Base-by-base conservation (phyloP, 441 rosid species). In the Viola pubescens region DNA sequence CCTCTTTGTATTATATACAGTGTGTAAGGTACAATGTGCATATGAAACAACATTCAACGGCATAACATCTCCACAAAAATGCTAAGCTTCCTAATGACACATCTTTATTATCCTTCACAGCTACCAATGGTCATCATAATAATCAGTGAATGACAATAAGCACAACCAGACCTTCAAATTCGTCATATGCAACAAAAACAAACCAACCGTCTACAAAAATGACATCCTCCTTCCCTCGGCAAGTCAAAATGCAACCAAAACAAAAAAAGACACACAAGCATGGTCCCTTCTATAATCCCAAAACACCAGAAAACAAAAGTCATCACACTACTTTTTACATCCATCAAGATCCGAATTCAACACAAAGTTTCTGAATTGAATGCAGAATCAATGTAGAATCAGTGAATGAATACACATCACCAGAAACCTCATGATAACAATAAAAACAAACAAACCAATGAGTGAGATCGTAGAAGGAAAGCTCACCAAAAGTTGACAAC, bases 401-500 rank as follows among this genome's bases (percentile, higher is more conserved):
- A 19, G 1, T 19, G 34, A 26, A 26, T 26, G 34, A 26, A 26
- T 26, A 26, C 34, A 26, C 34, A 26, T 26, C 34, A 26, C 34
- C 34, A 26, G 34, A 26, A 26, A 62, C 9, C 19, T n/a, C 59
- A 62, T 62, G 11, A n/a, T 44, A 26, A 8, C 42, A 6, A 12
- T 12, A 44, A 62, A 43, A 9, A 34, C 37, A 44, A 12, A 61
- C 9, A 9, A 44, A 5, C 19, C 7, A 48, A 50, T 41, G 48
- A 26, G 54, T 3, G 10, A 46, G 43, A 11, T 10, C 41, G 9
- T 13, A 48, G 42, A 49, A 7, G 42, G 39, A 37, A 43, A 7
- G 16, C 52, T 53, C 10, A 62, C 65, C 65, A 13, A 2, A 14
- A 45, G 57, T 43, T 37, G 26, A 26, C 13, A 44, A 42, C 39